Evolutionary conservation across 2,329 filamentous ascomycete genomes (phyloP).

Genomic region (Fusarium pseudocircinatum): DNA sequence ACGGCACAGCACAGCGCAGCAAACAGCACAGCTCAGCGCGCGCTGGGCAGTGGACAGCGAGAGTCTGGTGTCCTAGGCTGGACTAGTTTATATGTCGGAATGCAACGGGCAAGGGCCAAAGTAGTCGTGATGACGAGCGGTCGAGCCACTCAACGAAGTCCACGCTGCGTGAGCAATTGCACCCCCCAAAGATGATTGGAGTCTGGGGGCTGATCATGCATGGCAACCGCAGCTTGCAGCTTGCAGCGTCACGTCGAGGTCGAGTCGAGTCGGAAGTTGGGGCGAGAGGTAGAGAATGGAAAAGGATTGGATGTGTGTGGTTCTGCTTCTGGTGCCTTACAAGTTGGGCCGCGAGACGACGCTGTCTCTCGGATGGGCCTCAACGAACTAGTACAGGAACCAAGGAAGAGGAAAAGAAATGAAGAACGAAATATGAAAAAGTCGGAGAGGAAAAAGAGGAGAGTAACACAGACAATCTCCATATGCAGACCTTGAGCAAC

Average conservation of each 20-base stretch:
- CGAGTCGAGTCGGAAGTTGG: slow-evolving; percentile 23
- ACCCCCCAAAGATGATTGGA: slow-evolving; percentile 43
- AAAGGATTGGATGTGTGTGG: slow-evolving; percentile 19
- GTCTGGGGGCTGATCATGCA: slow-evolving; percentile 44
- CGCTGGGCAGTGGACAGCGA: neutral
- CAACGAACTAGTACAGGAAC: slow-evolving; percentile 13
- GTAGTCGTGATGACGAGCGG: slow-evolving; percentile 33
- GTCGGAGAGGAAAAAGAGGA: slow-evolving; percentile 7
- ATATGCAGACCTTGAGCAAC: slow-evolving; percentile 10
- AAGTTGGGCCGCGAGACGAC: slow-evolving; percentile 42
- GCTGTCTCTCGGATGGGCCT: slow-evolving; percentile 1
- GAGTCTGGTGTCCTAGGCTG: slow-evolving; percentile 29
- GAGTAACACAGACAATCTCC: neutral
- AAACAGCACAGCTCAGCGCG: slow-evolving; percentile 20
- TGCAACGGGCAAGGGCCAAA: slow-evolving; percentile 27
- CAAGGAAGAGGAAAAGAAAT: neutral
- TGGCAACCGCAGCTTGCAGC: slow-evolving; percentile 44
- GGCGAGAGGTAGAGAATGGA: slow-evolving; percentile 36
- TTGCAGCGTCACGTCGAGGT: slow-evolving; percentile 38
- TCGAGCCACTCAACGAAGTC: slow-evolving; percentile 43
- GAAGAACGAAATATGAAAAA: neutral
- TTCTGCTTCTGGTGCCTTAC: slow-evolving; percentile 33
- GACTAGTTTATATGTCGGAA: slow-evolving; percentile 31
- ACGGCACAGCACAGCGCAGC: slow-evolving; percentile 45
- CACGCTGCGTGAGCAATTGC: slow-evolving; percentile 44